Evolutionary conservation across 1,284 basidiomycete species (phyloP), one percentile per base, ranked within the genome.

Genomic region (Filobasidium uniguttulatum): DNA sequence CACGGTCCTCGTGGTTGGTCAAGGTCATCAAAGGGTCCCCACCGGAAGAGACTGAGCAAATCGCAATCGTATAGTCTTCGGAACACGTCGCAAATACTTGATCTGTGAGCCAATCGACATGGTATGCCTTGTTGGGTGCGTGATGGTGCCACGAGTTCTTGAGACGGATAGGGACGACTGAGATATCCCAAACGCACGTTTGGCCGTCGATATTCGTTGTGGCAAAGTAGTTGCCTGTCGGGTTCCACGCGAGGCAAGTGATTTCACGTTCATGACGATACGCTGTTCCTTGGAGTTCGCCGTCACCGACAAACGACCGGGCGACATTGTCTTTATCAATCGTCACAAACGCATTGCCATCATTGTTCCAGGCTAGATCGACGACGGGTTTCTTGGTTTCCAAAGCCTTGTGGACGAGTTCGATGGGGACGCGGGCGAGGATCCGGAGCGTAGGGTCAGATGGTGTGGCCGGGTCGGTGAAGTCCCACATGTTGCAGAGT

Each of bases 41-140:
- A 8, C 15, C 25, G 8, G 50, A 46, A 28, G 46, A 46, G 19
- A 51, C 47, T n/a, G 41, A 44, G 44, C 50, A 52, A 23, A 55
- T 23, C 25, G 46, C 49, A 17, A 55, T 48, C 6, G 49, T 55
- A 15, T 41, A 34, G 29, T 55, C 54, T n/a, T 47, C 54, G 2
- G 54, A 55, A 35, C 54, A 55, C n/a, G 54, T 52, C 4, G 54
- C 54, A 28, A 55, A 55, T 15, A 52, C 49, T 22, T 55, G 46
- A 19, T 48, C 45, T 37, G 51, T 50, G 46, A 50, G 41, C 44
- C 50, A 55, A 31, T 55, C 49, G 15, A 52, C 49, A 20, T 51
- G 50, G 22, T 51, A 55, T 14, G 50, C 49, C 26, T 52, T 46
- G 31, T 55, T 38, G 22, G 46, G 51, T 10, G 47, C 43, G 23